A percentile compares a stretch with the other conserved stretches of the same genome.
These are phyloP conservation scores for Metschnikowia kunwiensis DNA, from an alignment of 805 yeast species.

Conservation along the genomic window DNA sequence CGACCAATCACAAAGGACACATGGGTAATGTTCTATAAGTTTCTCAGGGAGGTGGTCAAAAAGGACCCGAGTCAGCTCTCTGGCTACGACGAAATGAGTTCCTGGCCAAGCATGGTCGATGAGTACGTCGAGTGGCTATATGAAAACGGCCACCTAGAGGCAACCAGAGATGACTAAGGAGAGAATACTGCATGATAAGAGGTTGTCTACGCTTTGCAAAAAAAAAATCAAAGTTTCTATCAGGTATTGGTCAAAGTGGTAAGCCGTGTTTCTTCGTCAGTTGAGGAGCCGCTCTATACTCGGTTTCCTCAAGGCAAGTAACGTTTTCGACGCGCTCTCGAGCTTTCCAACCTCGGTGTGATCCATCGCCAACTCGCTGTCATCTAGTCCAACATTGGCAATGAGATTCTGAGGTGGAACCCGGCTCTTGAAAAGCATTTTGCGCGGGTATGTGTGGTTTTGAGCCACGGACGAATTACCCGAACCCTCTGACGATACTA, in stretches of 20 bases:
- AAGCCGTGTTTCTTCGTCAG: slow-evolving; percentile 18
- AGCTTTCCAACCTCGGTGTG: slow-evolving; percentile 15
- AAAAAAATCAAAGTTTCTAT: no score
- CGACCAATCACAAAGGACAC: slow-evolving; percentile 63
- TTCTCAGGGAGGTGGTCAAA: slow-evolving; percentile 47
- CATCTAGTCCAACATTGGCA: slow-evolving; percentile 19
- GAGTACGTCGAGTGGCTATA: slow-evolving; percentile 64
- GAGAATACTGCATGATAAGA: no score
- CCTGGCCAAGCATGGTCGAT: slow-evolving; percentile 92
- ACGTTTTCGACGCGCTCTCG: slow-evolving; percentile 37
- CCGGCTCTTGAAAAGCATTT: slow-evolving; percentile 30
- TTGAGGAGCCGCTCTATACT: slow-evolving; percentile 41
- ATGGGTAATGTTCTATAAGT: slow-evolving; percentile 81
- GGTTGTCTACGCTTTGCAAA: no score
- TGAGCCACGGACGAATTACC: neutral
- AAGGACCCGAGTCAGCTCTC: slow-evolving; percentile 48
- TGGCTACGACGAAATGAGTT: slow-evolving; percentile 71
- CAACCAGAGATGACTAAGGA: no score
- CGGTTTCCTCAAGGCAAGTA: slow-evolving; percentile 39
- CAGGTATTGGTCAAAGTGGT: no score
- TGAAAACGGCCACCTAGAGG: slow-evolving; percentile 22
- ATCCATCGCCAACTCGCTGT: neutral
- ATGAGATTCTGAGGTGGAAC: slow-evolving; percentile 26
- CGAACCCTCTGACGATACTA: neutral
- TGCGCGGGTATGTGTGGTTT: slow-evolving; percentile 20